Conservation (phyloP, 768 basidiomycete genomes). For the Podaxis sp. region DNA sequence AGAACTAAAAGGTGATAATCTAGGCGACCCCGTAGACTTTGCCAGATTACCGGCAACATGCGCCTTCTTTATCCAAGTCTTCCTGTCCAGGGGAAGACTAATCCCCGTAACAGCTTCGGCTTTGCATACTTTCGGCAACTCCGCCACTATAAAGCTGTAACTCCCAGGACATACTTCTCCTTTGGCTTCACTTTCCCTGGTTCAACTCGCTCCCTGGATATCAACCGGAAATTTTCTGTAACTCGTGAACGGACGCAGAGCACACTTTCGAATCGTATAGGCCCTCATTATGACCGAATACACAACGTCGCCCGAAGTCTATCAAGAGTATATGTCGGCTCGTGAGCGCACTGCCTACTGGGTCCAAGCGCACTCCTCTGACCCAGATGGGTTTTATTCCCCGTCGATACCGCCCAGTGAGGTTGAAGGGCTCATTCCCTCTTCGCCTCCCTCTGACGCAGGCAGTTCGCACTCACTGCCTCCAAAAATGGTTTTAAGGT, state of each 20-base stretch:
- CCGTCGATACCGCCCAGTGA: slow-evolving; percentile 58
- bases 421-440: slow-evolving; percentile 39
- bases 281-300: slow-evolving; percentile 58
- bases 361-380: slow-evolving; percentile 46
- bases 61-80: slow-evolving; percentile 28
- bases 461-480: slow-evolving; percentile 55
- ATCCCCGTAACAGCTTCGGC: slow-evolving; percentile 30
- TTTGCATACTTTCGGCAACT: slow-evolving; percentile 25
- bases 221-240: slow-evolving; percentile 4
- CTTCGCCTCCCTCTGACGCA: slow-evolving; percentile 44
- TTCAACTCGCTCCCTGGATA: slow-evolving; percentile 18
- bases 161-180: slow-evolving; percentile 22
- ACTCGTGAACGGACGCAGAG: neutral
- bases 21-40: slow-evolving; percentile 28
- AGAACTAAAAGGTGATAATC: slow-evolving; percentile 30
- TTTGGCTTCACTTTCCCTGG: slow-evolving; percentile 21
- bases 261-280: neutral
- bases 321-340: slow-evolving; percentile 55
- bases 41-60: slow-evolving; percentile 29
- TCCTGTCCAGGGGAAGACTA: slow-evolving; percentile 24
- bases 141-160: slow-evolving; percentile 34
- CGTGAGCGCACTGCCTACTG: slow-evolving; percentile 64
- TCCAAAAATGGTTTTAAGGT: slow-evolving; percentile 72
- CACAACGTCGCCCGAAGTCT: slow-evolving; percentile 54
- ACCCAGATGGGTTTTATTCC: slow-evolving; percentile 44